Percentiles rank a stretch among this genome's conserved stretches.
These are phyloP conservation scores for Stylosanthes scabra DNA, from an alignment of 331 rosid species.

Conservation along the genomic window DNA sequence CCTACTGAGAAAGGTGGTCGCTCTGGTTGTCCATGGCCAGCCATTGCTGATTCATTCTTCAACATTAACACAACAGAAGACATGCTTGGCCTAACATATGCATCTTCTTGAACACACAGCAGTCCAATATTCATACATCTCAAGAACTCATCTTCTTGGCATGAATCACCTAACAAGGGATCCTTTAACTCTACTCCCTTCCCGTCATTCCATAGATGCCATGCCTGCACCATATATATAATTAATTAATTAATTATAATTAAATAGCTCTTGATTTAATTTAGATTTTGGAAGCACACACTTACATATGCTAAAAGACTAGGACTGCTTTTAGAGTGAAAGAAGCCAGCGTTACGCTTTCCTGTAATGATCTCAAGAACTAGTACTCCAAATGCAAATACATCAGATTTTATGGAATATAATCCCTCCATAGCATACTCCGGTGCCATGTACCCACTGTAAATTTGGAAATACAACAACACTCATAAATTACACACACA, in stretches of 20 bases:
- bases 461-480: neutral
- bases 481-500: neutral
- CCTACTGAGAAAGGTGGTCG: constrained; percentile 46
- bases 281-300: neutral
- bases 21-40: constrained; percentile 41
- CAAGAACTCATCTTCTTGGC: constrained; percentile 43
- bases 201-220: constrained; percentile 63
- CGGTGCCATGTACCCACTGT: constrained; percentile 71
- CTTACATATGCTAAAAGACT: constrained; percentile 55
- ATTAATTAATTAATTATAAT: too few species aligned
- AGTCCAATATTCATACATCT: constrained; percentile 61
- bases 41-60: constrained; percentile 47
- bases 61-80: constrained; percentile 60
- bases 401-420: constrained; percentile 58
- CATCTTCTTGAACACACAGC: constrained; percentile 72
- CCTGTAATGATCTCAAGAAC: constrained; percentile 62
- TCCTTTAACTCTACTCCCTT: constrained; percentile 55
- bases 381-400: constrained; percentile 58
- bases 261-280: neutral
- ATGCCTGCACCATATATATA: constrained; percentile 50
- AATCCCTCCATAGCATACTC: constrained; percentile 64
- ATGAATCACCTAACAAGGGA: constrained; percentile 43
- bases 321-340: constrained; percentile 38
- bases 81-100: constrained; percentile 69
- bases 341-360: constrained; percentile 47